phyloP scores from a whole-genome alignment of 805 yeast genomes.

The Danielozyma ontarioensis region DNA sequence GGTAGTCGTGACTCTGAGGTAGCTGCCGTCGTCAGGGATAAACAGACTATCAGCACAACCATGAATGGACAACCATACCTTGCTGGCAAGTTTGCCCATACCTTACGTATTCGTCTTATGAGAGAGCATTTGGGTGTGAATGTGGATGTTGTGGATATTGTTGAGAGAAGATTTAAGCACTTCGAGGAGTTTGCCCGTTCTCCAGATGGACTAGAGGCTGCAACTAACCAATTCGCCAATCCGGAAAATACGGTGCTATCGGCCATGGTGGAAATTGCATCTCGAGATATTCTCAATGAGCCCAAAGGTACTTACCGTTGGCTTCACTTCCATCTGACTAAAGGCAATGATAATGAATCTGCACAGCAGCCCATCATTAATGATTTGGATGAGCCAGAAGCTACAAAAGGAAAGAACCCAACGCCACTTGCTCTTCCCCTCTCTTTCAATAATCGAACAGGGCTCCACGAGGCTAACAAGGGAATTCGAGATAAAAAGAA shows the following conservation, averaged over 20 bases:
- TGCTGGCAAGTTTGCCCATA: conserved; percentile 87
- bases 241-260: conserved; percentile 39
- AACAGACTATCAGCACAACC: conserved; percentile 57
- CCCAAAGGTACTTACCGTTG: conserved; percentile 46
- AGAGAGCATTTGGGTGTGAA: conserved; percentile 95
- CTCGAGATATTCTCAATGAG: conserved; percentile 58
- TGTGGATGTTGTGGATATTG: conserved; percentile 76
- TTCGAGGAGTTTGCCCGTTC: conserved; percentile 44
- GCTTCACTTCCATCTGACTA: conserved; percentile 25
- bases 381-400: conserved; percentile 21
- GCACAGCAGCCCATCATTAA: conserved; percentile 13
- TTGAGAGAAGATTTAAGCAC: conserved; percentile 63
- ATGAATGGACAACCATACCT: conserved; percentile 81
- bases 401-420: conserved; percentile 18
- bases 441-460: conserved; percentile 88
- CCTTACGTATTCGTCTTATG: conserved; percentile 86
- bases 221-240: conserved; percentile 37
- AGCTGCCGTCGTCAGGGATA: conserved; percentile 83
- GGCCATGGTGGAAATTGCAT: conserved; percentile 70
- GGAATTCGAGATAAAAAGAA: conserved; percentile 84
- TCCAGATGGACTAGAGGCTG: conserved; percentile 35
- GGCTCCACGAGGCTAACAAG: conserved; percentile 62
- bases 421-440: conserved; percentile 33
- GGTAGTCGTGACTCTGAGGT: conserved; percentile 94
- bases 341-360: conserved; percentile 5